Evolutionary conservation across 768 basidiomycete species (phyloP).

Genomic region (Trametes coccinea): DNA sequence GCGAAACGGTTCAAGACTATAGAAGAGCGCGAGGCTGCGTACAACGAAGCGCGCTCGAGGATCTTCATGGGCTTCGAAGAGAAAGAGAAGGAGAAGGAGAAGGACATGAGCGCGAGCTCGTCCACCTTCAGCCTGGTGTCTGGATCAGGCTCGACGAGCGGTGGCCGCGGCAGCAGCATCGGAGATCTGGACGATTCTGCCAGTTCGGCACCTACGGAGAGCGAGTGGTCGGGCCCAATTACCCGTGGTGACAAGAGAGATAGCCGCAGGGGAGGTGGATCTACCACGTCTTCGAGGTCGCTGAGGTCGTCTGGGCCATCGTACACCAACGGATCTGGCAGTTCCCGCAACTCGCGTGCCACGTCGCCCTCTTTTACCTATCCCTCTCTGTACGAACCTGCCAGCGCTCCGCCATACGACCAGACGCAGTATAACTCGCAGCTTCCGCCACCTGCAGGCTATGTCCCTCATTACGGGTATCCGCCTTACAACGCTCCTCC

Average conservation of each 20-base stretch:
- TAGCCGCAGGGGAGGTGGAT: slow-evolving; percentile 49
- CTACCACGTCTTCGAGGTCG: slow-evolving; percentile 54
- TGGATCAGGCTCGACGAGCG: slow-evolving; percentile 61
- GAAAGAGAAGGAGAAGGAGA: slow-evolving; percentile 54
- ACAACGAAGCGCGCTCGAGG: slow-evolving; percentile 80
- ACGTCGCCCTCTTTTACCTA: slow-evolving; percentile 78
- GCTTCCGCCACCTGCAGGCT: slow-evolving; percentile 26
- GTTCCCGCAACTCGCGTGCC: slow-evolving; percentile 72
- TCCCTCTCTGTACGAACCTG: slow-evolving; percentile 70
- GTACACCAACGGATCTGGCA: slow-evolving; percentile 56
- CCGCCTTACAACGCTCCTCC: slow-evolving; percentile 33
- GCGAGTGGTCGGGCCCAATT: slow-evolving; percentile 71
- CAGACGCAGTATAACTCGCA: slow-evolving; percentile 32
- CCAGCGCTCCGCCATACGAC: slow-evolving; percentile 26
- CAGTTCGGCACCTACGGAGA: slow-evolving; percentile 76
- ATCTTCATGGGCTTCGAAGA: slow-evolving; percentile 87
- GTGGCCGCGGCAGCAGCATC: slow-evolving; percentile 55
- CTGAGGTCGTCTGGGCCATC: slow-evolving; percentile 50
- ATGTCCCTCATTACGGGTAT: slow-evolving; percentile 33
- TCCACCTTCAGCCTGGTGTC: slow-evolving; percentile 72
- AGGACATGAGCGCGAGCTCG: slow-evolving; percentile 75
- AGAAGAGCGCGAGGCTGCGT: slow-evolving; percentile 86
- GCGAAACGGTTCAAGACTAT: slow-evolving; percentile 76
- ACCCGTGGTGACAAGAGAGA: slow-evolving; percentile 56
- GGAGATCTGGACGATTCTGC: slow-evolving; percentile 69